Evolutionary conservation across 78 protist genomes (phyloP).

Genomic region (Planoprotostelium fungivorum): DNA sequence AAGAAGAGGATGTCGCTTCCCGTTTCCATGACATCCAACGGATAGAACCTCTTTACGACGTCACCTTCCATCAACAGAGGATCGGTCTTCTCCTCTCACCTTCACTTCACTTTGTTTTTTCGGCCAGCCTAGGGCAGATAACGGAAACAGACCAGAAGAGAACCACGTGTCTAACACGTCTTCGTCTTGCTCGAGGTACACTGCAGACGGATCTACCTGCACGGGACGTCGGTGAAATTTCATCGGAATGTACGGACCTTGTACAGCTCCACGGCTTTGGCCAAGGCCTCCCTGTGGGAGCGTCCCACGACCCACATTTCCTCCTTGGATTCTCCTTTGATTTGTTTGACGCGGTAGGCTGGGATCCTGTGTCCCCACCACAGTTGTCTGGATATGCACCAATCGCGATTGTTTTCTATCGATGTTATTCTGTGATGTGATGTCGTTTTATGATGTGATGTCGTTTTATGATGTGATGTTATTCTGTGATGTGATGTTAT

Average conservation of each 20-base stretch:
- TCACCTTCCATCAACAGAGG: background rate
- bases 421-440: too few relatives aligned
- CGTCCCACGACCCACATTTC: constrained; percentile 66
- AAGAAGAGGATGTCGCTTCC: constrained; percentile 94
- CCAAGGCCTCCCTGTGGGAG: constrained; percentile 22
- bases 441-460: constrained; percentile 69
- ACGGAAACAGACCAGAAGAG: constrained; percentile 96
- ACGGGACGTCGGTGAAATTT: background rate
- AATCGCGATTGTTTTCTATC: constrained; percentile 70
- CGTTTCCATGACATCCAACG: constrained; percentile 85
- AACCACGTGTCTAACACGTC: constrained; percentile 98
- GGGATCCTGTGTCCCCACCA: constrained; percentile 99
- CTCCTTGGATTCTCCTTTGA: background rate
- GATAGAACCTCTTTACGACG: constrained; percentile 71
- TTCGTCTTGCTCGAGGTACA: constrained; percentile 64
- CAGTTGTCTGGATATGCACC: constrained; percentile 97
- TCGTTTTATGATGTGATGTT: constrained; percentile 45
- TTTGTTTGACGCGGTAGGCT: constrained; percentile 73
- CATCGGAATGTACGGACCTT: background rate
- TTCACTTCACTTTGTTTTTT: background rate
- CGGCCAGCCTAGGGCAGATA: constrained; percentile 97
- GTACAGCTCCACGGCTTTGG: constrained; percentile 10
- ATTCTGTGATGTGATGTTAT: too few relatives aligned
- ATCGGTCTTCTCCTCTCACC: background rate
- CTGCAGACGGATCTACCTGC: background rate